Percentiles rank a stretch among this genome's conserved stretches.
These are phyloP conservation scores for Ochromonas danica DNA, from an alignment of 108 stramenopile species.

Conservation along the genomic window DNA sequence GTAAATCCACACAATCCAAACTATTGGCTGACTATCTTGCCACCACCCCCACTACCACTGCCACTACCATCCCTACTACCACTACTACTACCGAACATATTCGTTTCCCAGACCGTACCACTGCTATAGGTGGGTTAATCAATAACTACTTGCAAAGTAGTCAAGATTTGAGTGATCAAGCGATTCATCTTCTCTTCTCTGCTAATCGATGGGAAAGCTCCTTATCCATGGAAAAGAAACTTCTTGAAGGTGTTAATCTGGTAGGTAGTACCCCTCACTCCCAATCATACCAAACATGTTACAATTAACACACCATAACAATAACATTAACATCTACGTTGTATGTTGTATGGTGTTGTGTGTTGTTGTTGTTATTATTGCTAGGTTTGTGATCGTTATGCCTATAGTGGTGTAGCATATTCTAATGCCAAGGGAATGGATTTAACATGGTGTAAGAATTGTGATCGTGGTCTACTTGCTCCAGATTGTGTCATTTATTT, in stretches of 20 bases:
- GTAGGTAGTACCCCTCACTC: too few relatives aligned
- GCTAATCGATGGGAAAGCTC: constrained; percentile 94
- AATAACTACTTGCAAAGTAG: constrained; percentile 74
- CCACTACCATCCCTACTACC: constrained; percentile 64
- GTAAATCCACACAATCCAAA: constrained; percentile 83
- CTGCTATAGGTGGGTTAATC: constrained; percentile 79
- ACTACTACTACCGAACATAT: constrained; percentile 74
- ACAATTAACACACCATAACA: too few relatives aligned
- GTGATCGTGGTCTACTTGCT: constrained; percentile 88
- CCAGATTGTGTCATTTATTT: constrained; percentile 95
- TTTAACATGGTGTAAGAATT: constrained; percentile 82
- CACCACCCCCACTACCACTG: too few relatives aligned
- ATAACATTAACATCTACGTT: not conserved
- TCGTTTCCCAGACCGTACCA: constrained; percentile 53
- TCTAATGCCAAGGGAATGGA: constrained; percentile 76
- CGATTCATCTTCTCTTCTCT: constrained; percentile 94
- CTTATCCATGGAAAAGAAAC: not conserved
- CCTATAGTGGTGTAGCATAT: constrained; percentile 96
- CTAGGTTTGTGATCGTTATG: constrained; percentile 87
- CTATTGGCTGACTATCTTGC: constrained; percentile 61
- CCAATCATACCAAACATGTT: too few relatives aligned
- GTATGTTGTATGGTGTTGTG: constrained; percentile 36
- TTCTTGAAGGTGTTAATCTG: constrained; percentile 7
- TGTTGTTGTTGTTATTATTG: constrained; percentile 60
- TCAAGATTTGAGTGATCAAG: constrained; percentile 79